Conservation (phyloP, 164 flowering plant species). For the Sextonia rubra region DNA sequence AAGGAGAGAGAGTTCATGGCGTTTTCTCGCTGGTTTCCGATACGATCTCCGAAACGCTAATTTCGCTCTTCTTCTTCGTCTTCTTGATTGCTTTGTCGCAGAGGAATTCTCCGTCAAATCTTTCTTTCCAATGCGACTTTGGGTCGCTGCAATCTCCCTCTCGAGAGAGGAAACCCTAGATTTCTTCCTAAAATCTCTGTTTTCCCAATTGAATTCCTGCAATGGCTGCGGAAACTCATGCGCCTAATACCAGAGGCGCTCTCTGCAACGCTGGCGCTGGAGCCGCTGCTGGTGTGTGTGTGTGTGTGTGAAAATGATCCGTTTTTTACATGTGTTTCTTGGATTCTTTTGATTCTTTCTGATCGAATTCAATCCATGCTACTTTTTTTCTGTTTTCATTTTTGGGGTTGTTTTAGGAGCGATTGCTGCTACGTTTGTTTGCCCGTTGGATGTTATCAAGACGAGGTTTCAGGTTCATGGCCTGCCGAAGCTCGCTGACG, state of each 20-base stretch:
- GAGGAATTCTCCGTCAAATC: conserved; percentile 2
- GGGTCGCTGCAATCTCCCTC: conserved; percentile 50
- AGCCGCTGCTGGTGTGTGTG: conserved; percentile 86
- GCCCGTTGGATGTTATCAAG: conserved; percentile 96
- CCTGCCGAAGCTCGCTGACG: conserved; percentile 42
- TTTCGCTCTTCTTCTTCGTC: neutral
- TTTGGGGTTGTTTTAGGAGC: conserved; percentile 45
- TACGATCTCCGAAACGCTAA: conserved; percentile 3
- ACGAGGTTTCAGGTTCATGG: conserved; percentile 98
- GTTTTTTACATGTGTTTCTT: neutral
- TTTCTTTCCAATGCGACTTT: conserved; percentile 83
- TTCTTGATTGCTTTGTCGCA: neutral
- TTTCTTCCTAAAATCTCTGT: conserved; percentile 7
- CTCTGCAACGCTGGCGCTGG: conserved; percentile 96
- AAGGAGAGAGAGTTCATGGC: neutral
- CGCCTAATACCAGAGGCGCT: conserved; percentile 42
- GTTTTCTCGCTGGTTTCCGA: neutral
- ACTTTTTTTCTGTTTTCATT: neutral
- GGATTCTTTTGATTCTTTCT: neutral
- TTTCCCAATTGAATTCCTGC: conserved; percentile 8
- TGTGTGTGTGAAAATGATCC: conserved; percentile 43
- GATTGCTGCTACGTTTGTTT: conserved; percentile 94
- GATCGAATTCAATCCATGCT: neutral
- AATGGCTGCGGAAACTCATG: conserved; percentile 49
- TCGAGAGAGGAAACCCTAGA: conserved; percentile 54